Evolutionary conservation across 2,329 filamentous ascomycete genomes (phyloP).

Genomic region (Cercospora sojina): DNA sequence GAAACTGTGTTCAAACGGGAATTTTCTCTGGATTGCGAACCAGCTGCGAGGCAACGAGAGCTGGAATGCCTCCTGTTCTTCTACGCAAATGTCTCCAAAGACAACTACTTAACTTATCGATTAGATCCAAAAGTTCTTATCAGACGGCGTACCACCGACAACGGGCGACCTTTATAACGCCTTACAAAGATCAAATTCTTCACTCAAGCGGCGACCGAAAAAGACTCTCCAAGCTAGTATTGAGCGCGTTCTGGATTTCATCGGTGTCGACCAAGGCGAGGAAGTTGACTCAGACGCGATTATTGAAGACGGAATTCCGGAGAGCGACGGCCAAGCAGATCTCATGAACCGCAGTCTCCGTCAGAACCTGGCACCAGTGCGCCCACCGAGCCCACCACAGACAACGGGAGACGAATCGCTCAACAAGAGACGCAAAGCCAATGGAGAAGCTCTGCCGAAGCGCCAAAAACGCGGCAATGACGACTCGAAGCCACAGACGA

Average conservation of each 20-base stretch:
- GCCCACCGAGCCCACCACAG: constrained; percentile 16
- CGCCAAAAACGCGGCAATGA: constrained; percentile 51
- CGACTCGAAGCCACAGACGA: constrained; percentile 45
- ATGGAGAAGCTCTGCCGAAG: constrained; percentile 67
- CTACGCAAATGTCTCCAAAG: neutral
- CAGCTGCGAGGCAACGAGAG: neutral
- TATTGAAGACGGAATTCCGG: constrained; percentile 44
- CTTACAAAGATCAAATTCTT: constrained; percentile 84
- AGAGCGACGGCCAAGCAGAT: constrained; percentile 40
- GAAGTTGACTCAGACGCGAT: constrained; percentile 55
- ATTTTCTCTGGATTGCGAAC: neutral
- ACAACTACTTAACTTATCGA: neutral
- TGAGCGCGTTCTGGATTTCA: constrained; percentile 72
- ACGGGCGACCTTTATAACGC: constrained; percentile 64
- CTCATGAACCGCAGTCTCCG: constrained; percentile 61
- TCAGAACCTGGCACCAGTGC: constrained; percentile 29
- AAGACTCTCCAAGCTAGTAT: constrained; percentile 80
- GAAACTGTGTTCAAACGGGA: neutral
- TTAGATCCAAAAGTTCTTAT: constrained; percentile 29
- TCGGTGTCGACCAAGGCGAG: constrained; percentile 62
- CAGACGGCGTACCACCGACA: constrained; percentile 29
- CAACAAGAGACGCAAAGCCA: constrained; percentile 56
- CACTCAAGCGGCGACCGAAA: constrained; percentile 77
- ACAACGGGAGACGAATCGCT: constrained; percentile 34
- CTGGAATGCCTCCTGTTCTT: neutral